Conservation (phyloP, 176 grass and related monocot species). For the Miscanthus lutarioriparius region DNA sequence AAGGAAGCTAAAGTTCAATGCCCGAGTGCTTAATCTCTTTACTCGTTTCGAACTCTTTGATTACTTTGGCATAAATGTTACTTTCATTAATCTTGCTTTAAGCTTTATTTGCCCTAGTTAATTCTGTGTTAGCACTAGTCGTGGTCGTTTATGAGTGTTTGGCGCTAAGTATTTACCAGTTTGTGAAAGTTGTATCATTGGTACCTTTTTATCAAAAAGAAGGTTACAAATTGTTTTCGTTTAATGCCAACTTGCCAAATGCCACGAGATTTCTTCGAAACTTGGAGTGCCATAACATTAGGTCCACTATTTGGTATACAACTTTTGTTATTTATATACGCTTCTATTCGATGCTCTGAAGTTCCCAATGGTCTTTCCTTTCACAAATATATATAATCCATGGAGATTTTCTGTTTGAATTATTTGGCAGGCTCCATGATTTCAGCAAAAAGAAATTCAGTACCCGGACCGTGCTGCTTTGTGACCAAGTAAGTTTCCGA, state of each 20-base stretch:
- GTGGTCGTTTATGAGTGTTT: not conserved
- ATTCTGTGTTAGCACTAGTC: not conserved
- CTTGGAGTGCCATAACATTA: slow-evolving; percentile 3
- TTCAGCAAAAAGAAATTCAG: slow-evolving; percentile 91
- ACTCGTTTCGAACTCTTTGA: not conserved
- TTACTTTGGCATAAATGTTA: slow-evolving; percentile 4
- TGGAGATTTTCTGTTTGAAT: not conserved
- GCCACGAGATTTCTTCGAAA: not conserved
- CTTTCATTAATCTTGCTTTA: not conserved
- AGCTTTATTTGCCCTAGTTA: not conserved
- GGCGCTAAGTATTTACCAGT: not conserved
- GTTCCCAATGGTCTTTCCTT: not conserved
- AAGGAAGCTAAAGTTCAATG: slow-evolving; percentile 18
- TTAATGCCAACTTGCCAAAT: not conserved
- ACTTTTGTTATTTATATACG: slow-evolving; percentile 17
- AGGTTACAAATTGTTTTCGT: not conserved
- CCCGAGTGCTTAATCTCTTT: slow-evolving; percentile 11
- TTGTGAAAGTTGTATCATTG: not conserved
- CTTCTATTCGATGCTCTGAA: slow-evolving; percentile 1
- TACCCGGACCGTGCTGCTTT: slow-evolving; percentile 83
- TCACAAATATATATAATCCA: slow-evolving; percentile 9
- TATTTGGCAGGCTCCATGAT: slow-evolving; percentile 71
- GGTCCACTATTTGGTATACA: slow-evolving; percentile 10
- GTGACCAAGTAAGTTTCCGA: slow-evolving; percentile 74
- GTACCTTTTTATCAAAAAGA: slow-evolving; percentile 6